These are phyloP conservation scores for Cyberlindnera mrakii DNA, from an alignment of 805 yeast genomes.

Conservation along the genomic window DNA sequence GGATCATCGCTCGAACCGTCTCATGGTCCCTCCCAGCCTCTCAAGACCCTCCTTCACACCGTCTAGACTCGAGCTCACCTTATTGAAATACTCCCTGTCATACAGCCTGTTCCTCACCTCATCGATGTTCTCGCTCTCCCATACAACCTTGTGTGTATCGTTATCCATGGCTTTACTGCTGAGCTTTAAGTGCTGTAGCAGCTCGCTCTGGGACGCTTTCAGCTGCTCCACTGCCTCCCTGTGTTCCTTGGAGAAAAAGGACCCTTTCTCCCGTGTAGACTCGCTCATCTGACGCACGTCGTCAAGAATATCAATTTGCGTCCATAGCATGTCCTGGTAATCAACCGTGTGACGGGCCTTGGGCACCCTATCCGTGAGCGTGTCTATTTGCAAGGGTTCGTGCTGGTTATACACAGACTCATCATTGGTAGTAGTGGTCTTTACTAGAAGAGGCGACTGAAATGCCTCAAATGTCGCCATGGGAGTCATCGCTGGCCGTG, in stretches of 20 bases:
- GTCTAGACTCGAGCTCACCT: conserved; percentile 42
- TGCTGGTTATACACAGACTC: background rate
- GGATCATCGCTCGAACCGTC: conserved; percentile 1
- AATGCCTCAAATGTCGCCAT: background rate
- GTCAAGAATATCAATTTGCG: conserved; percentile 79
- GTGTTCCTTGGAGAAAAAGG: conserved; percentile 10
- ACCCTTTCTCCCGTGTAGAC: conserved; percentile 10
- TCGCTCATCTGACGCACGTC: conserved; percentile 50
- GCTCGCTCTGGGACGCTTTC: conserved; percentile 13
- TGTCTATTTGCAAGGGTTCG: conserved; percentile 3
- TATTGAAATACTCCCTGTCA: conserved; percentile 46
- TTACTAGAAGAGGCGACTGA: background rate
- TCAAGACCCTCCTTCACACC: conserved; percentile 44
- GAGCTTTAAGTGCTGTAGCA: conserved; percentile 18
- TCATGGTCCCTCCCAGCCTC: conserved; percentile 42
- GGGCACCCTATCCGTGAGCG: conserved; percentile 41
- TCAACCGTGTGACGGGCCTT: conserved; percentile 55
- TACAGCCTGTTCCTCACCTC: conserved; percentile 31
- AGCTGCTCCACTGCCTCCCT: conserved; percentile 8
- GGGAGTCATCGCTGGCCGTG: conserved; percentile 1
- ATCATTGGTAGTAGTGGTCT: background rate
- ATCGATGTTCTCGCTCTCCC: conserved; percentile 25
- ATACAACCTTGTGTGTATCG: conserved; percentile 11
- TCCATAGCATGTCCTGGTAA: conserved; percentile 75
- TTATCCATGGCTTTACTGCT: conserved; percentile 9